These are phyloP conservation scores for Calonectria henricotiae DNA, from an alignment of 2,329 filamentous ascomycete species.

Conservation along the genomic window DNA sequence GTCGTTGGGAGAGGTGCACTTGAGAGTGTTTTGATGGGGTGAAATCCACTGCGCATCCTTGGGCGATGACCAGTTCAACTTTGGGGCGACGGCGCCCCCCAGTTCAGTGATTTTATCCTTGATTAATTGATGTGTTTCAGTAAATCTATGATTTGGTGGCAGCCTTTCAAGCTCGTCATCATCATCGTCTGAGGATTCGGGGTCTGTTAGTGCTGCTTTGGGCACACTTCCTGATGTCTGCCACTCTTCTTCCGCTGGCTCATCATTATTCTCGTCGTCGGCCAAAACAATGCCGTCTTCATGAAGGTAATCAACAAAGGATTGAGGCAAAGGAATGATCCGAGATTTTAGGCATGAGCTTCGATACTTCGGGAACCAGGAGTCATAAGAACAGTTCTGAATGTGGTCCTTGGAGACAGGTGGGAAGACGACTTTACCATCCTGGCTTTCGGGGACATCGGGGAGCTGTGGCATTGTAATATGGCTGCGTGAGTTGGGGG, in stretches of 20 bases:
- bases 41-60: conserved; percentile 97
- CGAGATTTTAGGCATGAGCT: conserved; percentile 87
- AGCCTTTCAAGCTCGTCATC: conserved; percentile 62
- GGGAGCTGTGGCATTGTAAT: conserved; percentile 58
- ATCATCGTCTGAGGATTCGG: conserved; percentile 64
- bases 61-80: conserved; percentile 97
- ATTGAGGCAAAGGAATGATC: conserved; percentile 81
- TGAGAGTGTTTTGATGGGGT: conserved; percentile 87
- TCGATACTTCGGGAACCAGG: conserved; percentile 91
- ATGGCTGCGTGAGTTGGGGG: background rate
- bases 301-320: conserved; percentile 89
- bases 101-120: conserved; percentile 84
- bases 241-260: conserved; percentile 72
- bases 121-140: conserved; percentile 84
- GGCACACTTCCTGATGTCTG: conserved; percentile 56
- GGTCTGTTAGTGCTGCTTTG: conserved; percentile 59
- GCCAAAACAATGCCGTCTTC: conserved; percentile 94
- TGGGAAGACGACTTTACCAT: conserved; percentile 77
- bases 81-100: conserved; percentile 89
- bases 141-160: conserved; percentile 73
- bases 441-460: conserved; percentile 40
- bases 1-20: conserved; percentile 90
- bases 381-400: conserved; percentile 93
- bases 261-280: conserved; percentile 72
- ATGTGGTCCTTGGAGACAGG: conserved; percentile 90